These are phyloP conservation scores for Spergularia marina DNA, from an alignment of 148 eudicot genomes.

Conservation along the genomic window DNA sequence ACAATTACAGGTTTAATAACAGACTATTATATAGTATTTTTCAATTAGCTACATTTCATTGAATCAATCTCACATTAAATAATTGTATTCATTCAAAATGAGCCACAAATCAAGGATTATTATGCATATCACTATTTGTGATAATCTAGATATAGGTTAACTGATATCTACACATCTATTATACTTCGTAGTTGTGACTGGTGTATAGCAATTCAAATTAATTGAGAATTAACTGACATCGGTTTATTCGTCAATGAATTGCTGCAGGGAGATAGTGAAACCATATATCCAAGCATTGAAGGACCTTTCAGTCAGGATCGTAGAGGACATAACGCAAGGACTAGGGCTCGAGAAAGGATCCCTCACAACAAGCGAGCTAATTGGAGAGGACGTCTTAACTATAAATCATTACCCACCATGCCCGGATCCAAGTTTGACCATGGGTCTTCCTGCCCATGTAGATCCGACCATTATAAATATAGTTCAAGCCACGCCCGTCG, in stretches of 20 bases:
- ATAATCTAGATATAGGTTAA: no score
- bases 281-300: conserved; percentile 11
- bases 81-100: no score
- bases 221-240: no score
- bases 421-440: conserved; percentile 32
- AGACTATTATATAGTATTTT: no score
- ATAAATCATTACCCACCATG: conserved; percentile 35
- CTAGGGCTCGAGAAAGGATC: conserved; percentile 28
- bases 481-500: conserved; percentile 20
- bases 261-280: conserved; percentile 28
- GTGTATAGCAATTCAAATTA: no score
- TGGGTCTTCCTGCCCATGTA: conserved; percentile 26
- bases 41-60: no score
- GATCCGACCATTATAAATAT: conserved; percentile 38
- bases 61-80: no score
- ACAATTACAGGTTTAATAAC: conserved; percentile 13
- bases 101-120: no score
- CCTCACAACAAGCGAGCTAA: conserved; percentile 22
- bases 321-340: conserved; percentile 30
- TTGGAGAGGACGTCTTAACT: conserved; percentile 4
- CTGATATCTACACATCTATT: no score
- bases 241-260: no score
- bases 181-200: no score
- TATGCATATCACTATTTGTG: no score
- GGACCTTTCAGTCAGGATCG: conserved; percentile 21